These are phyloP conservation scores for Ganoderma meredithae DNA, from an alignment of 1,284 basidiomycete species.

Conservation along the genomic window DNA sequence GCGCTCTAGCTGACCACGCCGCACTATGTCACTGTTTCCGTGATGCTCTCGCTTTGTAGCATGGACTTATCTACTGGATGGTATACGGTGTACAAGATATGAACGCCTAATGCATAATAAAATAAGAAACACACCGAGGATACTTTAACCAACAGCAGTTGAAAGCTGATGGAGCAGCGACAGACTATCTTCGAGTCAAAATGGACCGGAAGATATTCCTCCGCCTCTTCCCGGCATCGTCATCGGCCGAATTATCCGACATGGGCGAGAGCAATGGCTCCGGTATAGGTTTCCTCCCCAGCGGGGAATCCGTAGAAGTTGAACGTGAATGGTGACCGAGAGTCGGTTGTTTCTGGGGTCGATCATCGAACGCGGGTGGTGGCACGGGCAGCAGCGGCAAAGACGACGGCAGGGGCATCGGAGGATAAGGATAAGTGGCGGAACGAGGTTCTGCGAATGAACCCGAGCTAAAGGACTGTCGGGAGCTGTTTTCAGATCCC, in stretches of 20 bases:
- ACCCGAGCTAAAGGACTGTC: constrained; percentile 17
- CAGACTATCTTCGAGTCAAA: constrained; percentile 32
- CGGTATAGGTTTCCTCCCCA: constrained; percentile 23
- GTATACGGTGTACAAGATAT: constrained; percentile 37
- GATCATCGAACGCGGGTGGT: constrained; percentile 16
- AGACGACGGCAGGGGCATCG: constrained; percentile 20
- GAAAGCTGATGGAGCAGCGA: neutral
- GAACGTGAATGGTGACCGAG: constrained; percentile 34
- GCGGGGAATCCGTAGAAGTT: constrained; percentile 36
- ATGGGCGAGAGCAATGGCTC: constrained; percentile 25
- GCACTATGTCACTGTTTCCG: neutral
- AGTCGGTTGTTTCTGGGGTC: constrained; percentile 13
- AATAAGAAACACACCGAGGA: constrained; percentile 6
- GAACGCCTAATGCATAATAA: constrained; percentile 36
- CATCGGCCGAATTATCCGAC: constrained; percentile 26
- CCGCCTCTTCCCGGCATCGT: constrained; percentile 33
- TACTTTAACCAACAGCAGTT: neutral
- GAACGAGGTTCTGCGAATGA: constrained; percentile 23
- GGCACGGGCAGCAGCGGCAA: constrained; percentile 7
- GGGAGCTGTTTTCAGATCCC: constrained; percentile 18
- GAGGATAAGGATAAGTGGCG: constrained; percentile 25
- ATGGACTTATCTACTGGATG: constrained; percentile 36
- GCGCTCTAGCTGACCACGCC: constrained; percentile 21
- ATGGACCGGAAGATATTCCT: constrained; percentile 36
- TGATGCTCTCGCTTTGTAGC: constrained; percentile 24